These are phyloP conservation scores for Tilletiopsis washingtonensis DNA, from an alignment of 1,284 basidiomycete species.

Conservation along the genomic window DNA sequence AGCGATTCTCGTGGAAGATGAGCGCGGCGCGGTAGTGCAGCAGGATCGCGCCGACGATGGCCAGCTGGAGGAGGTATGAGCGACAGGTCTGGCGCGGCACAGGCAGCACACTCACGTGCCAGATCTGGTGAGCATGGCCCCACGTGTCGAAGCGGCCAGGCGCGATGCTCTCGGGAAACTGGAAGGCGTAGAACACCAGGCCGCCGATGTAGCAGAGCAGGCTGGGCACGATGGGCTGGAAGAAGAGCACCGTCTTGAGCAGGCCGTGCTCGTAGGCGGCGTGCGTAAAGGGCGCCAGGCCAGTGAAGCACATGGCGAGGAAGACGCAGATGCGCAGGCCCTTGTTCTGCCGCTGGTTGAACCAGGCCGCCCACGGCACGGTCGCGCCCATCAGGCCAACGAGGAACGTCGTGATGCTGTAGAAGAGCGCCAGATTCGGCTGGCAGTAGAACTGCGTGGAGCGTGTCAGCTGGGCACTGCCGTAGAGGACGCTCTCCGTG, in stretches of 20 bases:
- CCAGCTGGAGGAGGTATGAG: too few relatives aligned
- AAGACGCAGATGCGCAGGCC: constrained; percentile 37
- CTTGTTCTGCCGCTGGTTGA: constrained; percentile 41
- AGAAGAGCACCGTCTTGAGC: constrained; percentile 28
- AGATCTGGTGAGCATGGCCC: constrained; percentile 45
- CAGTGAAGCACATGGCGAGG: constrained; percentile 40
- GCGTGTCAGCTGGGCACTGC: too few relatives aligned
- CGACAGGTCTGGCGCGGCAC: too few relatives aligned
- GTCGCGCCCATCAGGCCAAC: constrained; percentile 37
- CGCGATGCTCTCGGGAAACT: constrained; percentile 38
- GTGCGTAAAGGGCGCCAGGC: constrained; percentile 39
- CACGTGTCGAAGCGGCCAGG: constrained; percentile 41
- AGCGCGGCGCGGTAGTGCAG: constrained; percentile 40
- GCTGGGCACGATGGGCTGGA: constrained; percentile 39
- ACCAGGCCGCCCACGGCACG: constrained; percentile 45
- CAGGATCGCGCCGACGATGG: constrained; percentile 41
- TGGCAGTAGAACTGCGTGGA: constrained; percentile 47
- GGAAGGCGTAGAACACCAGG: constrained; percentile 37
- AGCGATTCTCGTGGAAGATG: constrained; percentile 36
- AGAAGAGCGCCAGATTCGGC: constrained; percentile 38
- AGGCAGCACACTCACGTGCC: too few relatives aligned
- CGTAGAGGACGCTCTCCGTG: too few relatives aligned
- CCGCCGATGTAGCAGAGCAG: constrained; percentile 36
- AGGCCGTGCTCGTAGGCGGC: constrained; percentile 39
- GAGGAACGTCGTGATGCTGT: constrained; percentile 32